phyloP scores from a whole-genome alignment of 2,329 filamentous ascomycete species.

The Claviceps paspali region DNA sequence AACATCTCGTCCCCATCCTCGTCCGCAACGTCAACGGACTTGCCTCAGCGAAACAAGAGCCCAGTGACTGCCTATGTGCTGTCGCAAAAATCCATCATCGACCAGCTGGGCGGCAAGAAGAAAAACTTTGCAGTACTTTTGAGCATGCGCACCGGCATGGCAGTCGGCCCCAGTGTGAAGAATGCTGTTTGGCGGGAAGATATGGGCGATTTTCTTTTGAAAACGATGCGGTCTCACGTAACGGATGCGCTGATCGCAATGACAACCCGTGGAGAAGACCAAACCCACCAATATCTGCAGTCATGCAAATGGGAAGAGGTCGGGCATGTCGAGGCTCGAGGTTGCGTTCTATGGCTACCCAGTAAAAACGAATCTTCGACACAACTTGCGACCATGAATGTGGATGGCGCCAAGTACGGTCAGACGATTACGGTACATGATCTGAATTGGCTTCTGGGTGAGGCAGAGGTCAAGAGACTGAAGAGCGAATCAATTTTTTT shows the following conservation, averaged over 20 bases:
- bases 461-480: constrained; percentile 26
- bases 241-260: constrained; percentile 26
- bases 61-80: constrained; percentile 15
- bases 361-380: constrained; percentile 9
- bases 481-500: constrained; percentile 19
- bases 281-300: constrained; percentile 22
- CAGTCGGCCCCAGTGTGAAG: constrained; percentile 5
- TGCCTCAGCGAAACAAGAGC: constrained; percentile 2
- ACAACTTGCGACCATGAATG: constrained; percentile 30
- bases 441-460: constrained; percentile 33
- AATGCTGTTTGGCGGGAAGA: constrained; percentile 26
- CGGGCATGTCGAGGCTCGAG: constrained; percentile 22
- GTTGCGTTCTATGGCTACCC: constrained; percentile 30
- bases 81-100: constrained; percentile 15
- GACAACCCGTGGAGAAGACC: constrained; percentile 4
- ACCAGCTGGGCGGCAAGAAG: constrained; percentile 11
- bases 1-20: background rate
- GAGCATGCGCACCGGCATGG: constrained; percentile 14
- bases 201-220: constrained; percentile 39
- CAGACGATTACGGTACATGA: constrained; percentile 36
- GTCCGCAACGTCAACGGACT: background rate
- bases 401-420: constrained; percentile 19
- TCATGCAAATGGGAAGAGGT: constrained; percentile 31
- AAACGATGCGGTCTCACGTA: constrained; percentile 31
- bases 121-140: constrained; percentile 9